These are phyloP conservation scores for Aquanectria penicillioides DNA, from an alignment of 2,329 filamentous ascomycete genomes.

Conservation along the genomic window DNA sequence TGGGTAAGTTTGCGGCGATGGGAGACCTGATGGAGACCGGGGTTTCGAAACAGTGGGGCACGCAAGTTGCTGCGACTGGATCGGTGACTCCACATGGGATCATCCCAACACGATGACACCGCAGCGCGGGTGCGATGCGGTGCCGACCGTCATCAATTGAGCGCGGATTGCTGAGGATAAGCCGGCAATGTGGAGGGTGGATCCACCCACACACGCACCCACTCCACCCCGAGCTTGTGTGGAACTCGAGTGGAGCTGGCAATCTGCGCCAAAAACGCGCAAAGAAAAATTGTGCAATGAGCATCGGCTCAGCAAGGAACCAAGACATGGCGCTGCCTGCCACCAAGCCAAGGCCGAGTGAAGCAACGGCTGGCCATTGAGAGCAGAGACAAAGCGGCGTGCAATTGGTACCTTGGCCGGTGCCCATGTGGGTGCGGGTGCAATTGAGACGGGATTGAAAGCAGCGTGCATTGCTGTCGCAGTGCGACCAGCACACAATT, in stretches of 20 bases:
- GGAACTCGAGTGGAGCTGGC: constrained; percentile 37
- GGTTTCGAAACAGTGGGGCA: constrained; percentile 34
- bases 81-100: constrained; percentile 38
- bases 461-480: background rate
- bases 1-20: constrained; percentile 8
- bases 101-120: constrained; percentile 13
- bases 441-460: too few relatives aligned
- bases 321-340: constrained; percentile 26
- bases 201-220: constrained; percentile 34
- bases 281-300: constrained; percentile 37
- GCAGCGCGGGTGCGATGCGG: constrained; percentile 18
- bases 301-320: constrained; percentile 16
- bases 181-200: constrained; percentile 38
- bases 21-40: constrained; percentile 14
- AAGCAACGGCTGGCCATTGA: constrained; percentile 19
- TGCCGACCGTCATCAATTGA: constrained; percentile 24
- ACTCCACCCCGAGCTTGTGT: constrained; percentile 43
- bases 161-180: constrained; percentile 10
- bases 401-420: too few relatives aligned
- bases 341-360: background rate
- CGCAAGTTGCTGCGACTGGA: constrained; percentile 34
- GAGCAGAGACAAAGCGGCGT: too few relatives aligned
- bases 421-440: too few relatives aligned
- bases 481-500: background rate
- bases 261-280: constrained; percentile 45